phyloP scores from a whole-genome alignment of 768 basidiomycete genomes.

The Amanita jacksonii region DNA sequence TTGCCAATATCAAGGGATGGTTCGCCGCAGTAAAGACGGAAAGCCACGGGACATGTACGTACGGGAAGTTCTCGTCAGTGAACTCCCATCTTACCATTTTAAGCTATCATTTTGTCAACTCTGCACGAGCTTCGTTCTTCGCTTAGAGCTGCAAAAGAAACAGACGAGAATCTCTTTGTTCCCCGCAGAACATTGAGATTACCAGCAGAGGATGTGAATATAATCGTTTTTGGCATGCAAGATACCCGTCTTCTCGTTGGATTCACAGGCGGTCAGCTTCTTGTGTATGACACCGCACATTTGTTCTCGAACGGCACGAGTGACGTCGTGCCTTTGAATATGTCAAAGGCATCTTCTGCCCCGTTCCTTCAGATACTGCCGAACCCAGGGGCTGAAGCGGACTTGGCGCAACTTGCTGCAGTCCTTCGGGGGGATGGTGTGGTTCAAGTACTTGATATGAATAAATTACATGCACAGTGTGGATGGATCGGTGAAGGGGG shows the following conservation, averaged over 20 bases:
- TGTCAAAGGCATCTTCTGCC: constrained; percentile 34
- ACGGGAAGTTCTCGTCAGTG: constrained; percentile 1
- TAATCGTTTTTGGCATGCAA: constrained; percentile 46
- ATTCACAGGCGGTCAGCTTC: constrained; percentile 46
- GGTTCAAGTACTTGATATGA: constrained; percentile 51
- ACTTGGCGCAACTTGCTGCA: constrained; percentile 49
- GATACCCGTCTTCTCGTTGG: constrained; percentile 55
- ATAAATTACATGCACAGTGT: constrained; percentile 41
- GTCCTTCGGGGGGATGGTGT: constrained; percentile 36
- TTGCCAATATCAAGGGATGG: constrained; percentile 54
- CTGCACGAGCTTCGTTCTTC: constrained; percentile 51
- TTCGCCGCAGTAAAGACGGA: constrained; percentile 49
- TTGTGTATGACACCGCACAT: constrained; percentile 46
- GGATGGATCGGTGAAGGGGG: constrained; percentile 43
- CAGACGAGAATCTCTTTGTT: constrained; percentile 29
- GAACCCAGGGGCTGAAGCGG: constrained; percentile 50
- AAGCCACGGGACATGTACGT: constrained; percentile 15
- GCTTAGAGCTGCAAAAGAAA: constrained; percentile 33
- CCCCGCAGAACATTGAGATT: constrained; percentile 43
- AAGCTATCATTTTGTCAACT: constrained; percentile 56
- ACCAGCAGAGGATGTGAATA: constrained; percentile 35
- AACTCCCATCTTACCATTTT: constrained; percentile 1
- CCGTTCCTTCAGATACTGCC: constrained; percentile 46
- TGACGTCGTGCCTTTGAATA: constrained; percentile 37
- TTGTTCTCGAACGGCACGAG: constrained; percentile 38